Evolutionary conservation across 805 yeast genomes (phyloP).

Genomic region (Nakazawaea peltata): DNA sequence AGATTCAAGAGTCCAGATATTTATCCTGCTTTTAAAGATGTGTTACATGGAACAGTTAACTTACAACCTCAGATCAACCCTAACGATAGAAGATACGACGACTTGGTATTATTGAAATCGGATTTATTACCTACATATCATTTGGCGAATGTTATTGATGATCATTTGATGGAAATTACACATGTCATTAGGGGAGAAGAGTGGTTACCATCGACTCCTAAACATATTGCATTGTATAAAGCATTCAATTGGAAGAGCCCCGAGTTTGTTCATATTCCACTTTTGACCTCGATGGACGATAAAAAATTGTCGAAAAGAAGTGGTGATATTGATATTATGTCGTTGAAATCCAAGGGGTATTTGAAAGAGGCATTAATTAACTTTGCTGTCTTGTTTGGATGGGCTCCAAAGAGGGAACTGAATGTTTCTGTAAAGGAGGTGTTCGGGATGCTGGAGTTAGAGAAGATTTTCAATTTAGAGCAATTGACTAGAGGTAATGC

Average conservation of each 20-base stretch:
- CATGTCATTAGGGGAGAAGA: slow-evolving; percentile 97
- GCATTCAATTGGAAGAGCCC: slow-evolving; percentile 89
- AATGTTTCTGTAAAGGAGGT: slow-evolving; percentile 42
- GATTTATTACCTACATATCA: slow-evolving; percentile 96
- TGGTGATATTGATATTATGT: slow-evolving; percentile 69
- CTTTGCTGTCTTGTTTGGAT: slow-evolving; percentile 86
- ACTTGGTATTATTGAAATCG: slow-evolving; percentile 83
- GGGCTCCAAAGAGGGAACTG: slow-evolving; percentile 70
- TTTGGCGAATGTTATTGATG: slow-evolving; percentile 93
- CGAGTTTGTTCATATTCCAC: slow-evolving; percentile 78
- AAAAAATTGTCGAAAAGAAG: slow-evolving; percentile 81
- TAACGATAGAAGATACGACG: slow-evolving; percentile 74
- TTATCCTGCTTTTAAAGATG: slow-evolving; percentile 63
- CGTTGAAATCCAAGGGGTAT: slow-evolving; percentile 51
- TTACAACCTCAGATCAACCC: slow-evolving; percentile 74
- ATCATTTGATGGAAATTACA: slow-evolving; percentile 84
- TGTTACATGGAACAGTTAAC: slow-evolving; percentile 69
- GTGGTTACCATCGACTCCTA: slow-evolving; percentile 95
- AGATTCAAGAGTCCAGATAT: slow-evolving; percentile 69
- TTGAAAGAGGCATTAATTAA: slow-evolving; percentile 84
- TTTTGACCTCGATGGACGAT: slow-evolving; percentile 63
- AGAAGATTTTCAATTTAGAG: slow-evolving; percentile 49
- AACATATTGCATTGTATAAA: slow-evolving; percentile 77
- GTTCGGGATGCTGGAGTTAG: slow-evolving; percentile 43
- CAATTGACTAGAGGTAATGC: slow-evolving; percentile 90